Base-by-base conservation (phyloP, 1,139 yeast species). In the Pichia sp. region DNA sequence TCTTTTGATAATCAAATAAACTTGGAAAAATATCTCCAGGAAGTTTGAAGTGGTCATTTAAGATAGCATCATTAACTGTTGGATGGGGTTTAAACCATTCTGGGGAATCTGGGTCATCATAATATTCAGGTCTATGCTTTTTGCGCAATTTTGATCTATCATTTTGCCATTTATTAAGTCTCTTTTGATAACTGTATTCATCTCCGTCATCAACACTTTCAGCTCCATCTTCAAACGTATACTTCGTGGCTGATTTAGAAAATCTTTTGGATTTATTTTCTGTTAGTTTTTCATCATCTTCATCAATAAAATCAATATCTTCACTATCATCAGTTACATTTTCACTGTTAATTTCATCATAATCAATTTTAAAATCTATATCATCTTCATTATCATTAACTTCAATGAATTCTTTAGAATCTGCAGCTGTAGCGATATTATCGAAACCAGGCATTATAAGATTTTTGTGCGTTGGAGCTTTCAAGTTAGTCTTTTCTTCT, bases 21-120 rank as follows among this genome's bases (percentile, higher is more conserved):
- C 90, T 76, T 0, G 95, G 84, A 62, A 84, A 87, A 1, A 92
- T 81, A 59, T 92, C 97, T 2, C 97, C 97, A 0, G 98, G 98
- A 0, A 92, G 71, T 52, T 71, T 76, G 64, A 84, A 89, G 9
- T 74, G 75, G 34, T 77, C 79, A 59, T 86, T 84, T 8, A 92
- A 67, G 5, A 75, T 72, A 0, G 95, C 89, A 63, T 89, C 97
- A 0, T 86, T 75, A 33, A 79, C 72, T 0, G 76, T 68, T 0
- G 96, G 97, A 65, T 90, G 96, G 0, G 95, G 86, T 58, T 75
- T 75, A 37, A 69, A 63, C 86, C 89, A 84, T 60, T 82, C 88
- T 34, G 76, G 79, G 2, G 65, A 59, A 1, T 57, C 56, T 8
- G 56, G 57, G 36, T 62, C 62, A 7, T 64, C 69, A 0, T 64